Evolutionary conservation across 1,284 basidiomycete genomes (phyloP).

Genomic region (Pyrrhoderma noxium): DNA sequence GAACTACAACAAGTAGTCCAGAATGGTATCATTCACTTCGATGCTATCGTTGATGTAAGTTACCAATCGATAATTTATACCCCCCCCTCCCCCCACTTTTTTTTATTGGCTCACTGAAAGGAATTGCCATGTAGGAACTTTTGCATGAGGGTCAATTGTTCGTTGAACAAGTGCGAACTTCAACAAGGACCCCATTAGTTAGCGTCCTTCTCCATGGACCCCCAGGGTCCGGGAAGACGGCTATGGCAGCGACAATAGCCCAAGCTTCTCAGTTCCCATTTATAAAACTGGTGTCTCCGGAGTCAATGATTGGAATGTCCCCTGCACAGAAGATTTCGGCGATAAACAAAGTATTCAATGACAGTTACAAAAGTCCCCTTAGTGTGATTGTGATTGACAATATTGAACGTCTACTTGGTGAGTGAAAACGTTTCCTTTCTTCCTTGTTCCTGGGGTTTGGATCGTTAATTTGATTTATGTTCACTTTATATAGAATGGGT

Average conservation of each 20-base stretch:
- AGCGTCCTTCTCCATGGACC: slow-evolving; percentile 87
- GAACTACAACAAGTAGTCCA: slow-evolving; percentile 91
- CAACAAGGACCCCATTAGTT: slow-evolving; percentile 87
- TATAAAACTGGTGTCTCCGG: slow-evolving; percentile 96
- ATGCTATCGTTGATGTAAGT: slow-evolving; percentile 65
- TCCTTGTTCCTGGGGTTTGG: background rate
- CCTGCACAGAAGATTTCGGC: slow-evolving; percentile 89
- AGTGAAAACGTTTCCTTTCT: slow-evolving; percentile 24
- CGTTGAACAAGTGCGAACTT: slow-evolving; percentile 92
- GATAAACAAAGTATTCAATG: slow-evolving; percentile 91
- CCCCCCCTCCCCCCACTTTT: slow-evolving; percentile 9
- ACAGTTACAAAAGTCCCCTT: slow-evolving; percentile 96
- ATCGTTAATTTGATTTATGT: slow-evolving; percentile 1
- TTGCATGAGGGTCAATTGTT: slow-evolving; percentile 88
- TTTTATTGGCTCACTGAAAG: too few relatives aligned
- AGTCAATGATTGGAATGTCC: slow-evolving; percentile 93
- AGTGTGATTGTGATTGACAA: slow-evolving; percentile 97
- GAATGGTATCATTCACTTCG: slow-evolving; percentile 96
- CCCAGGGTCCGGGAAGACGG: slow-evolving; percentile 91
- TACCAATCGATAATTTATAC: slow-evolving; percentile 3
- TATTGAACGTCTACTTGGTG: slow-evolving; percentile 83
- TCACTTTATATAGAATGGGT: slow-evolving; percentile 73
- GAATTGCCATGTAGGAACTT: slow-evolving; percentile 68
- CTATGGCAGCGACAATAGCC: slow-evolving; percentile 92
- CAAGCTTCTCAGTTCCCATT: slow-evolving; percentile 92